These are phyloP conservation scores for Hysterium pulicare DNA, from an alignment of 2,329 filamentous ascomycete species.

Conservation along the genomic window DNA sequence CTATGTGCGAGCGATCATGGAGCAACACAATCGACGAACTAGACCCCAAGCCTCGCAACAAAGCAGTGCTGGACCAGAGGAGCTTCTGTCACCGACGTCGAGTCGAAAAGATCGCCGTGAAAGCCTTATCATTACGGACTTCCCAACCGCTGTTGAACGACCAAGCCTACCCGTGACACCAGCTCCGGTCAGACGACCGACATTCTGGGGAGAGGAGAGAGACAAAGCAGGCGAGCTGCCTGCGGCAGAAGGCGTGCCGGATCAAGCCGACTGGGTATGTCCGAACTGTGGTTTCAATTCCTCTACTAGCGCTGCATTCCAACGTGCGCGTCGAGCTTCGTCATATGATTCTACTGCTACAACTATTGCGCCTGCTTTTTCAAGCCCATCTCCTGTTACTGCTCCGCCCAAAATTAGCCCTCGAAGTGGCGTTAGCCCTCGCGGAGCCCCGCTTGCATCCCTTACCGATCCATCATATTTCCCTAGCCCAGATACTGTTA, in stretches of 20 bases:
- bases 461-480: slow-evolving; percentile 22
- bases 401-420: slow-evolving; percentile 7
- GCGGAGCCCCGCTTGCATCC: slow-evolving; percentile 27
- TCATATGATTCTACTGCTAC: slow-evolving; percentile 17
- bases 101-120: slow-evolving; percentile 41
- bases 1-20: slow-evolving; percentile 71
- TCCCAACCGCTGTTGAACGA: slow-evolving; percentile 75
- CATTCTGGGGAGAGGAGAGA: slow-evolving; percentile 63
- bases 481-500: slow-evolving; percentile 7
- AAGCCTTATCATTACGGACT: slow-evolving; percentile 76
- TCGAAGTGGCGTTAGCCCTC: slow-evolving; percentile 18
- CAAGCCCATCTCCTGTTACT: neutral
- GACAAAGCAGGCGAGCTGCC: slow-evolving; percentile 62
- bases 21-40: slow-evolving; percentile 58
- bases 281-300: slow-evolving; percentile 38
- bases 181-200: slow-evolving; percentile 68
- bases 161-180: slow-evolving; percentile 90
- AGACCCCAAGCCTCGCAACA: slow-evolving; percentile 40
- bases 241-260: slow-evolving; percentile 75
- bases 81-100: slow-evolving; percentile 32
- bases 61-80: slow-evolving; percentile 18
- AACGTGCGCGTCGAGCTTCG: slow-evolving; percentile 16
- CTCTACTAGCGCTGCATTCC: slow-evolving; percentile 28
- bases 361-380: slow-evolving; percentile 13
- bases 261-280: slow-evolving; percentile 94